Percentiles rank a stretch among this genome's conserved stretches.
Evolutionary conservation across 1,139 yeast species (phyloP).

Genomic region (Scheffersomyces lignicola): DNA sequence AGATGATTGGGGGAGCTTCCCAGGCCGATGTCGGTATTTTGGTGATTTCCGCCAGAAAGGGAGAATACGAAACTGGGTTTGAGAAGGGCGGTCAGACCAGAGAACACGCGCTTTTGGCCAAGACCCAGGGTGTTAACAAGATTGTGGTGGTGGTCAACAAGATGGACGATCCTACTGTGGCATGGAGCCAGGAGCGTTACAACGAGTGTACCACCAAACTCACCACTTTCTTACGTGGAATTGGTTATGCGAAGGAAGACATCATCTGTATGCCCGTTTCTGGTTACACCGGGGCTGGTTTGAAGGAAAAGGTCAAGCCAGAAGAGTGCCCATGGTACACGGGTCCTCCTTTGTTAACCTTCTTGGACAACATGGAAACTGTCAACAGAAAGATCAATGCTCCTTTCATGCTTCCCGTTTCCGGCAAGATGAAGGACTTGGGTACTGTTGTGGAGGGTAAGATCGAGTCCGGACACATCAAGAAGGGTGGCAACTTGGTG

Average conservation of each 20-base stretch:
- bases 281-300: slow-evolving; percentile 96
- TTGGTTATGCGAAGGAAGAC: slow-evolving; percentile 87
- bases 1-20: slow-evolving; percentile 99
- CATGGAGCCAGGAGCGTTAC: slow-evolving; percentile 94
- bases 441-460: slow-evolving; percentile 98
- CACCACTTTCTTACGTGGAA: slow-evolving; percentile 75
- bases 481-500: slow-evolving; percentile 71
- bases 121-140: slow-evolving; percentile 96
- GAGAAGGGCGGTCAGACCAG: slow-evolving; percentile 99
- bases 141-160: slow-evolving; percentile 92
- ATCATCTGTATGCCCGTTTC: slow-evolving; percentile 94
- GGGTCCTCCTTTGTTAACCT: slow-evolving; percentile 91
- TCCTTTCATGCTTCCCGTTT: slow-evolving; percentile 95
- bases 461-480: slow-evolving; percentile 91
- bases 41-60: slow-evolving; percentile 97
- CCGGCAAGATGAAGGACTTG: slow-evolving; percentile 92
- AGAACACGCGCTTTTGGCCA: slow-evolving; percentile 96
- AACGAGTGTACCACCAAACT: slow-evolving; percentile 91
- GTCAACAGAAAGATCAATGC: slow-evolving; percentile 86
- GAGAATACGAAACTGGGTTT: slow-evolving; percentile 98
- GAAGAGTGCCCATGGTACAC: slow-evolving; percentile 87
- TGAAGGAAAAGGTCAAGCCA: slow-evolving; percentile 77
- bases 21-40: slow-evolving; percentile 98
- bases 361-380: slow-evolving; percentile 77
- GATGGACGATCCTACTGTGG: slow-evolving; percentile 98